Evolutionary conservation across 768 basidiomycete genomes (phyloP).

Genomic region (Agrocybe pediades): DNA sequence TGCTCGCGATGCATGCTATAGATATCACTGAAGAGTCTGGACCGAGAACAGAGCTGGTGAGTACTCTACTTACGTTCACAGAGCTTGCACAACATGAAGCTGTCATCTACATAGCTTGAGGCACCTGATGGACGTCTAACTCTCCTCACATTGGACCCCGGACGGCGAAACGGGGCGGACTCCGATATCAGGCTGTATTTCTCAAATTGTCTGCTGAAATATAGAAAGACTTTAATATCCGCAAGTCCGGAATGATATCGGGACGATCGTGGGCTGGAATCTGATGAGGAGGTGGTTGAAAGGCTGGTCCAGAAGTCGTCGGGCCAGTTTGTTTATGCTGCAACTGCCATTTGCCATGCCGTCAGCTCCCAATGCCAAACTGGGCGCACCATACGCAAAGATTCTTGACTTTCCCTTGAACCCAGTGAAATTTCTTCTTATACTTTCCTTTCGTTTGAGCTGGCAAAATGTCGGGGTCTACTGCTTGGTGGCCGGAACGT

Average conservation of each 20-base stretch:
- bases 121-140: neutral
- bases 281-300: neutral
- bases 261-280: conserved; percentile 7
- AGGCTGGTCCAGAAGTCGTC: conserved; percentile 7
- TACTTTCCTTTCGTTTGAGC: neutral
- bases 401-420: neutral
- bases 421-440: neutral
- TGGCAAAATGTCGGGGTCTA: neutral
- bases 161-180: no score
- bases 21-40: no score
- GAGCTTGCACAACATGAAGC: neutral
- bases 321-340: conserved; percentile 17
- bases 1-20: no score
- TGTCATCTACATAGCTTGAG: conserved; percentile 9
- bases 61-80: no score
- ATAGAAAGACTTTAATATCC: no score
- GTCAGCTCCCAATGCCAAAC: no score
- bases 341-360: no score
- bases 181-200: no score
- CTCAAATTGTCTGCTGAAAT: no score
- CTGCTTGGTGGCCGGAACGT: neutral
- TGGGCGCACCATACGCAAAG: conserved; percentile 7
- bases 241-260: conserved; percentile 1
- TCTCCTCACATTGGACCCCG: neutral
- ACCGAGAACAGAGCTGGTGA: no score